Conservation (phyloP, 768 basidiomycete genomes). For the Chiua virens region DNA sequence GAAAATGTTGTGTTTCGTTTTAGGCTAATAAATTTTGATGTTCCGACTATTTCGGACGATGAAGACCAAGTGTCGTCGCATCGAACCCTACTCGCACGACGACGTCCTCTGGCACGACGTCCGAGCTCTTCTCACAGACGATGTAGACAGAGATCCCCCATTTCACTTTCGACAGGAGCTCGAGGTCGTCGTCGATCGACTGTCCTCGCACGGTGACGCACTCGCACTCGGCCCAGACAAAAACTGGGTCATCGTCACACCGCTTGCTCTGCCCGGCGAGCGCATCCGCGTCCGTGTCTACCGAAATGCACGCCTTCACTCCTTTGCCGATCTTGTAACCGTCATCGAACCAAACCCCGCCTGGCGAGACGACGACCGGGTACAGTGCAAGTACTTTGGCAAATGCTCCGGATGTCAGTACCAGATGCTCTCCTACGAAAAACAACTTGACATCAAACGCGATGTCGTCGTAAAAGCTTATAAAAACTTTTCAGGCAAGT, state of each 20-base stretch:
- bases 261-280: constrained; percentile 85
- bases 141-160: constrained; percentile 44
- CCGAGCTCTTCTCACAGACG: constrained; percentile 56
- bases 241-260: constrained; percentile 82
- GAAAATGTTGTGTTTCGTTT: too few relatives aligned
- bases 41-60: background rate
- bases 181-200: constrained; percentile 59
- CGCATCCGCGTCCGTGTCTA: constrained; percentile 71
- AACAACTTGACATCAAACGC: constrained; percentile 85
- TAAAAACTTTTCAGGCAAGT: constrained; percentile 57
- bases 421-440: constrained; percentile 89
- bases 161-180: constrained; percentile 61
- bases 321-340: constrained; percentile 71
- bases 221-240: constrained; percentile 54
- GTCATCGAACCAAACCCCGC: constrained; percentile 61
- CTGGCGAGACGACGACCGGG: constrained; percentile 62
- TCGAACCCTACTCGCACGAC: constrained; percentile 65
- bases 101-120: constrained; percentile 80
- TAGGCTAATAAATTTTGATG: background rate
- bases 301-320: constrained; percentile 67
- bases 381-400: constrained; percentile 86
- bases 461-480: constrained; percentile 85
- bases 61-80: background rate
- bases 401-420: constrained; percentile 93
- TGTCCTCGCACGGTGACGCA: constrained; percentile 67